Base-by-base conservation (phyloP, 306 rosid species). In the Trichosanthes truncata region DNA sequence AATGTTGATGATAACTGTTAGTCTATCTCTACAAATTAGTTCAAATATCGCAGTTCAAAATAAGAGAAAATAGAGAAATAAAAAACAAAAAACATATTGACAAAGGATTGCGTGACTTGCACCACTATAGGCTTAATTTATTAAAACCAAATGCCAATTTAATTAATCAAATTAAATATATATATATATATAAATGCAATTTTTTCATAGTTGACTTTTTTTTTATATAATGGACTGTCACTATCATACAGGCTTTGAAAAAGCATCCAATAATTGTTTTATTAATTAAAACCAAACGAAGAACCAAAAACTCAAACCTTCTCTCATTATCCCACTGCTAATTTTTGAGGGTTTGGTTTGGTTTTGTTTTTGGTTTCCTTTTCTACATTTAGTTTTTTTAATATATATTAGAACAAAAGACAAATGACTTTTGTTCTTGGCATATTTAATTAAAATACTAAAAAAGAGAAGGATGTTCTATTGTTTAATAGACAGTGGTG, bases 61-160 rank as follows among this genome's bases (percentile, higher is more conserved):
- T 5, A 20, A 26, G 14, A 7, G 20, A 65, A 66, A 66, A 36
- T 0, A 63, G 1, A n/a, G 6, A 10, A 59, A 62, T n/a, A n/a
- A n/a, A n/a, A 9, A 15, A 15, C 0, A 66, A 66, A 11, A 25
- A 2, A 7, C 1, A 12, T 25, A 41, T 72, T 45, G 21, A 72
- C 77, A 72, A 36, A 74, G 78, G 78, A 7, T 74, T 74, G 78
- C 78, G 78, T 74, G 78, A 74, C 26, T 74, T 74, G 61, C 78
- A 74, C 78, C 78, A 26, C 57, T 49, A 46, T 8, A 3, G 17
- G 12, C 26, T 49, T 74, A 29, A 26, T 74, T n/a, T 68, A 67
- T 72, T 72, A 23, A 73, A 74, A 26, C 13, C 21, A 49, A 74
- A 74, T 49, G 43, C 60, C 14, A 29, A 48, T 49, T 73, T 43